A percentile compares a stretch with the other conserved stretches of the same genome.
Conservation (phyloP, 2,329 filamentous ascomycete species). For the Paradendryphiella salina region DNA sequence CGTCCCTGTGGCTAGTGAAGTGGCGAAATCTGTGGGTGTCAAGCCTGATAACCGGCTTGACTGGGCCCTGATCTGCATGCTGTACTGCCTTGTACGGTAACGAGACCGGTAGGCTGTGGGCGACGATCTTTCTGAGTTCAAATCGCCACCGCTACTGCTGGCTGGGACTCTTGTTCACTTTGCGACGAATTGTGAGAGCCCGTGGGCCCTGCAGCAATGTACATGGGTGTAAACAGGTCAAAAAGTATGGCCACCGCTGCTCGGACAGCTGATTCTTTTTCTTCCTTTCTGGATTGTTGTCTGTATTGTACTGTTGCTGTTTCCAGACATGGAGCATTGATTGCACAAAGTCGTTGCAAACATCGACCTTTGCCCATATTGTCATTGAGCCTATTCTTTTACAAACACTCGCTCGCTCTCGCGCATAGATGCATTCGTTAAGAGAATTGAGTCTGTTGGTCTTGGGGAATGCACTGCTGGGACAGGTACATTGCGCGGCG, state of each 20-base stretch:
- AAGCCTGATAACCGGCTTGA: slow-evolving; percentile 11
- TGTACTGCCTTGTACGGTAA: slow-evolving; percentile 17
- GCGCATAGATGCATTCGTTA: slow-evolving; percentile 33
- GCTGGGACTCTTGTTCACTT: slow-evolving; percentile 7
- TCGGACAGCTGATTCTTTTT: no score
- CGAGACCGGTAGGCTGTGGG: slow-evolving; percentile 24
- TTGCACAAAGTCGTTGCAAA: slow-evolving; percentile 9
- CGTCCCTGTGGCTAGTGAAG: slow-evolving; percentile 36
- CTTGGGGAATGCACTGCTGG: slow-evolving; percentile 12
- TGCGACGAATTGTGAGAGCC: slow-evolving; percentile 17
- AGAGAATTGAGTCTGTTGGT: slow-evolving; percentile 21
- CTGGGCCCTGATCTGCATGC: slow-evolving; percentile 34
- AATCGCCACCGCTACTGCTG: slow-evolving; percentile 23
- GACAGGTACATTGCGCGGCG: slow-evolving; percentile 16
- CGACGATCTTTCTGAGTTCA: slow-evolving; percentile 21
- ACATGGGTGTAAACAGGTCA: slow-evolving; percentile 24
- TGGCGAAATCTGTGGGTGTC: slow-evolving; percentile 21
- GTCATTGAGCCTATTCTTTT: slow-evolving; percentile 10
- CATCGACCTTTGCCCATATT: slow-evolving; percentile 5
- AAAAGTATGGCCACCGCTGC: slow-evolving; percentile 18
- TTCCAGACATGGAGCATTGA: slow-evolving; percentile 22
- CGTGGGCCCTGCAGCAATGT: slow-evolving; percentile 6
- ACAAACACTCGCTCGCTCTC: slow-evolving; percentile 18
- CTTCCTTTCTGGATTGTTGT: slow-evolving; percentile 3
- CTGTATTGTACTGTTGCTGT: background rate